Conservation (phyloP, 169 alveolate genomes). For the Babesia microti region DNA sequence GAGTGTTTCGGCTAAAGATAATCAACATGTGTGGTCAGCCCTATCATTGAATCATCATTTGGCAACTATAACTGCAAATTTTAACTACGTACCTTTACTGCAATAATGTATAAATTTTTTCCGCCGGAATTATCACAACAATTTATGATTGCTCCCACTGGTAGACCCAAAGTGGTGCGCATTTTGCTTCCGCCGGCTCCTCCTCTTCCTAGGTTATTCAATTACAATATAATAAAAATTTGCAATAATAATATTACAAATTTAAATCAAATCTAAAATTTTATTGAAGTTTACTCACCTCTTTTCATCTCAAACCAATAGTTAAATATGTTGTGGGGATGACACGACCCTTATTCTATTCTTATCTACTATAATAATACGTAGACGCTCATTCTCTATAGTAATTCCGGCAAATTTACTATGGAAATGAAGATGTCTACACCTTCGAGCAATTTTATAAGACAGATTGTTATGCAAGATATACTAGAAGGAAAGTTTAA, state of each 20-base stretch:
- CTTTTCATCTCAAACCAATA: conserved; percentile 23
- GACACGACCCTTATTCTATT: too few species aligned
- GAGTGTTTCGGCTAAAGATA: neutral
- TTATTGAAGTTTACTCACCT: too few species aligned
- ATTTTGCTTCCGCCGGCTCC: conserved; percentile 65
- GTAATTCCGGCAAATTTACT: too few species aligned
- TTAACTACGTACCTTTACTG: conserved; percentile 75
- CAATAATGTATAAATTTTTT: conserved; percentile 91
- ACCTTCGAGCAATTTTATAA: conserved; percentile 59
- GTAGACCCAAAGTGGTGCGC: conserved; percentile 87
- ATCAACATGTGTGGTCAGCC: conserved; percentile 32
- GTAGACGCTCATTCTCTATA: too few species aligned
- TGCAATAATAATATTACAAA: too few species aligned
- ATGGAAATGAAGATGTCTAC: too few species aligned
- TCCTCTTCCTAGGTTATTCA: conserved; percentile 45
- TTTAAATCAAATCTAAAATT: too few species aligned
- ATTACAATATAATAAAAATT: too few species aligned
- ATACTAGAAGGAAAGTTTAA: conserved; percentile 55
- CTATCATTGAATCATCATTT: conserved; percentile 26
- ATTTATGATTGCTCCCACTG: conserved; percentile 94
- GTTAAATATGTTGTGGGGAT: neutral
- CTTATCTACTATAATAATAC: too few species aligned
- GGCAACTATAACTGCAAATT: neutral
- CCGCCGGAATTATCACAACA: conserved; percentile 99
- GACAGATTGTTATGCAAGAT: conserved; percentile 68